phyloP scores from a whole-genome alignment of 1,284 basidiomycete species.

The Microbotryum violaceum region DNA sequence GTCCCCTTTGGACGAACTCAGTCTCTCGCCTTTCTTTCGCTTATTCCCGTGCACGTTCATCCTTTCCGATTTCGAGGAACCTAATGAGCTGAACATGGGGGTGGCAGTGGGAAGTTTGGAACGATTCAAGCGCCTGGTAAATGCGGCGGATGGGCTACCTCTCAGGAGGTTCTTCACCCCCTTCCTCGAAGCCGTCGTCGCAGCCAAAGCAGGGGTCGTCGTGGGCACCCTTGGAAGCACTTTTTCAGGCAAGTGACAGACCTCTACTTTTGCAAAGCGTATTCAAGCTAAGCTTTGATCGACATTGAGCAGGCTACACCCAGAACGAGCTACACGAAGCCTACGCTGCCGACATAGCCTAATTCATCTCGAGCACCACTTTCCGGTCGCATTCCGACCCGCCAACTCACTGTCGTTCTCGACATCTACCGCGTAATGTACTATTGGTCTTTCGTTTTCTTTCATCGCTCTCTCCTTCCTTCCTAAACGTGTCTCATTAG shows the following conservation, averaged over 20 bases:
- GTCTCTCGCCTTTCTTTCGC: slow-evolving; percentile 23
- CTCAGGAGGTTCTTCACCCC: slow-evolving; percentile 31
- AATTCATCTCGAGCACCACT: neutral
- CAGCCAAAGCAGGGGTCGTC: slow-evolving; percentile 16
- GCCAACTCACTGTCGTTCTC: too few relatives aligned
- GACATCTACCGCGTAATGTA: too few relatives aligned
- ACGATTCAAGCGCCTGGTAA: slow-evolving; percentile 20
- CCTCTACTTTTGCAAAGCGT: neutral
- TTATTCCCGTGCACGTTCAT: slow-evolving; percentile 30
- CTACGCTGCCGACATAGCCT: neutral
- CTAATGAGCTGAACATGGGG: slow-evolving; percentile 19
- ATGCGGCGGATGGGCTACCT: slow-evolving; percentile 20
- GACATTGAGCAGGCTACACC: neutral
- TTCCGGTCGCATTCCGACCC: too few relatives aligned
- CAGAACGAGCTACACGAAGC: neutral
- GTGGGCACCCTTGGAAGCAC: slow-evolving; percentile 25
- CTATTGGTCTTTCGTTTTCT: too few relatives aligned
- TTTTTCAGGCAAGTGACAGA: slow-evolving; percentile 14
- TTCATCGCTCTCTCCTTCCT: too few relatives aligned
- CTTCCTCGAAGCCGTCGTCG: slow-evolving; percentile 32
- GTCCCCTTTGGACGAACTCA: slow-evolving; percentile 16
- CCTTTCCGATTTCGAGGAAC: slow-evolving; percentile 26
- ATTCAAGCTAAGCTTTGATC: neutral
- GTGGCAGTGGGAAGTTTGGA: slow-evolving; percentile 17
- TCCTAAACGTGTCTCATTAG: too few relatives aligned